Percentiles rank a stretch among this genome's conserved stretches.
phyloP scores from a whole-genome alignment of 2,329 filamentous ascomycete genomes.

The Apiospora hydei region DNA sequence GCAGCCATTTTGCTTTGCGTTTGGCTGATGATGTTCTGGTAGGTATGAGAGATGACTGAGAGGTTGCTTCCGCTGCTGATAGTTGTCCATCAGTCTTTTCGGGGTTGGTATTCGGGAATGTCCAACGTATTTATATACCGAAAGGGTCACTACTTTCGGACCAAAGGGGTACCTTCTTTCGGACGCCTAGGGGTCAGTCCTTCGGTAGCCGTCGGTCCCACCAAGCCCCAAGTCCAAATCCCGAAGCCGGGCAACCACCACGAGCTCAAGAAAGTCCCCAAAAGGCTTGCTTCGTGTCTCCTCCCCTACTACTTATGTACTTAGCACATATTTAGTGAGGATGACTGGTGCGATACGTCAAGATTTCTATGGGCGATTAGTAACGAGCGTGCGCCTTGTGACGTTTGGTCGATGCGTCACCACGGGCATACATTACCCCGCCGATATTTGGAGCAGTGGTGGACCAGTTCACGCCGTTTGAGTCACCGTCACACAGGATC shows the following conservation, averaged over 20 bases:
- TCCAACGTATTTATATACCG: neutral
- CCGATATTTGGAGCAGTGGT: neutral
- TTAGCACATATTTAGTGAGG: neutral
- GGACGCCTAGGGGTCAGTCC: neutral
- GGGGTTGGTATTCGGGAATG: neutral
- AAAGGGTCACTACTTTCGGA: neutral
- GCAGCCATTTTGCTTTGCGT: neutral
- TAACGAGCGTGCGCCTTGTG: neutral
- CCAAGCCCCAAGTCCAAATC: too few relatives aligned
- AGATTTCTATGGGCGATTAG: neutral
- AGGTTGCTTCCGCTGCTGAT: neutral
- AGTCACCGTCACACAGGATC: neutral
- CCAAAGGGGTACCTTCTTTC: too few relatives aligned
- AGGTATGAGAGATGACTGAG: too few relatives aligned
- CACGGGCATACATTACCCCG: neutral
- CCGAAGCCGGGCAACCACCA: constrained; percentile 13
- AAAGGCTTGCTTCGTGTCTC: too few relatives aligned
- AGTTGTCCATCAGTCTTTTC: neutral
- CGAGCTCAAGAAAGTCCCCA: neutral
- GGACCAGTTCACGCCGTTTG: neutral
- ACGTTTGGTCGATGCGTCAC: neutral
- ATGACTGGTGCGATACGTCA: neutral
- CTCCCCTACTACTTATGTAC: neutral
- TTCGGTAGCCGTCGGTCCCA: neutral
- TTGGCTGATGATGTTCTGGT: neutral